phyloP scores from a whole-genome alignment of 176 grass and related monocot species.

The Musa schizocarpa region DNA sequence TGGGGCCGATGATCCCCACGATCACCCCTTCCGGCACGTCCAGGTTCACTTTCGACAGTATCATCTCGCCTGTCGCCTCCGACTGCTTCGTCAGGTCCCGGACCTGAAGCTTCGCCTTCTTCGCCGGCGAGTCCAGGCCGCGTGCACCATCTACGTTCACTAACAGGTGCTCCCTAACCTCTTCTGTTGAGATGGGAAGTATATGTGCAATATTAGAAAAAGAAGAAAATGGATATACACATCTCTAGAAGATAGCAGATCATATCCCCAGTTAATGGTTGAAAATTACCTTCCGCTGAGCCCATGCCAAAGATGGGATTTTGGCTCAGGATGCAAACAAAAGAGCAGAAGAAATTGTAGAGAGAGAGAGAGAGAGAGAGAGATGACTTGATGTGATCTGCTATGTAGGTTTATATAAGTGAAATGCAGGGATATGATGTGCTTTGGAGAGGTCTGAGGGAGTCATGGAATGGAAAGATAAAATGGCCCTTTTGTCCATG shows the following conservation, averaged over 20 bases:
- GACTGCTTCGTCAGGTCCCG: constrained; percentile 40
- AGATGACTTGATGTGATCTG: neutral
- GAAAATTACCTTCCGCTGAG: neutral
- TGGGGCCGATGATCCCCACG: constrained; percentile 83
- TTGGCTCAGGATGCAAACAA: neutral
- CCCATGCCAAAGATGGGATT: neutral
- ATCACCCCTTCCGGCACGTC: constrained; percentile 64
- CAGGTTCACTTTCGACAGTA: constrained; percentile 50
- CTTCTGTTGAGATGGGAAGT: constrained; percentile 25
- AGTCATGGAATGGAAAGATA: no score
- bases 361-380: neutral
- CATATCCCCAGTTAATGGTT: neutral
- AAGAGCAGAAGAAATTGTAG: neutral
- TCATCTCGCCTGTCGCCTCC: constrained; percentile 48
- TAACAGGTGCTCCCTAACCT: constrained; percentile 47
- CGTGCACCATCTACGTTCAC: constrained; percentile 38
- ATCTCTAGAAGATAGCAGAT: neutral
- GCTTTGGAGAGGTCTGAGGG: no score
- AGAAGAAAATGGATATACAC: neutral
- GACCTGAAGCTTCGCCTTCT: constrained; percentile 49
- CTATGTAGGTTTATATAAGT: neutral
- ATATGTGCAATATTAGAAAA: neutral
- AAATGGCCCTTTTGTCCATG: no score
- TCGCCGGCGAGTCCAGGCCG: neutral
- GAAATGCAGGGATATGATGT: no score